A percentile compares a stretch with the other conserved stretches of the same genome.
Evolutionary conservation across 352 stramenopile genomes (phyloP).

Genomic region (Phytopythium vexans): DNA sequence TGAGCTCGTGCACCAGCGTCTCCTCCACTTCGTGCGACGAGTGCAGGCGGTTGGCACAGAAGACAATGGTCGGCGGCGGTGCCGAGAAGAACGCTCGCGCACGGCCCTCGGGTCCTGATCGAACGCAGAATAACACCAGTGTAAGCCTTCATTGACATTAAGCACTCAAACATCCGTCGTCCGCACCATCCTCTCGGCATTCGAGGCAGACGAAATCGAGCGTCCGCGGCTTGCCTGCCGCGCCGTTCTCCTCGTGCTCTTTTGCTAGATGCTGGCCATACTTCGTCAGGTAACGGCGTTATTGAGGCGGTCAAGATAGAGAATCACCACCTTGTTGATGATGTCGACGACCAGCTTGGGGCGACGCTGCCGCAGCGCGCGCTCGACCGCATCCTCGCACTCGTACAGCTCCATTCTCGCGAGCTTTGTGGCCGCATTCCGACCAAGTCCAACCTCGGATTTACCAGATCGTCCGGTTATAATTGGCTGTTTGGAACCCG

Average conservation of each 20-base stretch:
- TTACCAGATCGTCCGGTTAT: too few species aligned
- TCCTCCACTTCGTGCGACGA: conserved; percentile 73
- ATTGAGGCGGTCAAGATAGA: background rate
- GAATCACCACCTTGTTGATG: conserved; percentile 62
- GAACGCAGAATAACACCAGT: conserved; percentile 1
- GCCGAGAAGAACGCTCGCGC: conserved; percentile 83
- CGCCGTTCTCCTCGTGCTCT: conserved; percentile 27
- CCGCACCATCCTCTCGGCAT: conserved; percentile 60
- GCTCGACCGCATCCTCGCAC: conserved; percentile 78
- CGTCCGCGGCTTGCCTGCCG: conserved; percentile 6
- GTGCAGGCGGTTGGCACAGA: conserved; percentile 78
- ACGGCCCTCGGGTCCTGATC: conserved; percentile 61
- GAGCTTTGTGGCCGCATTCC: background rate
- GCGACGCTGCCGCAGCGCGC: conserved; percentile 64
- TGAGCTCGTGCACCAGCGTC: conserved; percentile 83
- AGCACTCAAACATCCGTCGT: background rate
- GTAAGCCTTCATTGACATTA: background rate
- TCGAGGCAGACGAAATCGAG: conserved; percentile 81
- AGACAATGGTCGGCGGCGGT: conserved; percentile 74
- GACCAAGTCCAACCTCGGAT: too few species aligned
- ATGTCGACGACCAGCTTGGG: conserved; percentile 63
- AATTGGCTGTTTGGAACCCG: too few species aligned
- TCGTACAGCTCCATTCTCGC: conserved; percentile 63
- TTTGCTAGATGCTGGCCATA: conserved; percentile 42
- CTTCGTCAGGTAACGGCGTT: background rate